A percentile compares a stretch with the other conserved stretches of the same genome.
These are phyloP conservation scores for Fusarium redolens DNA, from an alignment of 2,329 filamentous ascomycete genomes.

Conservation along the genomic window DNA sequence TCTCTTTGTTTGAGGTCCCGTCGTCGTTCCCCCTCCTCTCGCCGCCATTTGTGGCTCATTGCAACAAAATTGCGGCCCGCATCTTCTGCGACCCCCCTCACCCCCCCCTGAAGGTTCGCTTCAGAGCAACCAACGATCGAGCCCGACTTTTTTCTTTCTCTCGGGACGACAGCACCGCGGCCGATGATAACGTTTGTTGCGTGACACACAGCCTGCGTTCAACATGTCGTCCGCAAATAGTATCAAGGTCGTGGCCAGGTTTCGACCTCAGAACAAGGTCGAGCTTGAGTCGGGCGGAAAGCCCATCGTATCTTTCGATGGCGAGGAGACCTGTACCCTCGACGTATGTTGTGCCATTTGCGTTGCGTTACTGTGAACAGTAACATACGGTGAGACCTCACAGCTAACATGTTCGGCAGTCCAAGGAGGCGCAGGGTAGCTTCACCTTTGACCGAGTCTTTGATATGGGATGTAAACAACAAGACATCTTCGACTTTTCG, in stretches of 20 bases:
- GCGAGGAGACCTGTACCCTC: conserved; percentile 87
- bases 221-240: conserved; percentile 70
- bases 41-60: conserved; percentile 43
- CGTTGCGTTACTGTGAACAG: not conserved
- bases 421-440: conserved; percentile 81
- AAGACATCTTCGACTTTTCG: conserved; percentile 97
- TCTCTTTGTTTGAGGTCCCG: conserved; percentile 22
- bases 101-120: conserved; percentile 35
- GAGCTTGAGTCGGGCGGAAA: conserved; percentile 91
- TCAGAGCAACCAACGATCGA: conserved; percentile 33
- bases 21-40: conserved; percentile 25
- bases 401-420: conserved; percentile 64
- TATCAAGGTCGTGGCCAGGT: conserved; percentile 94
- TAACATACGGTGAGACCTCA: conserved; percentile 3
- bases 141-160: conserved; percentile 22
- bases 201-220: conserved; percentile 38
- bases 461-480: conserved; percentile 89
- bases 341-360: conserved; percentile 69
- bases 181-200: conserved; percentile 44
- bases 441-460: conserved; percentile 99
- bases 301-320: conserved; percentile 89
- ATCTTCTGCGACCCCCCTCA: conserved; percentile 38
- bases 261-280: conserved; percentile 95
- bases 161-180: conserved; percentile 35
- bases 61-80: conserved; percentile 35